Conservation (phyloP, 2,329 filamentous ascomycete genomes). For the Tothia fuscella region DNA sequence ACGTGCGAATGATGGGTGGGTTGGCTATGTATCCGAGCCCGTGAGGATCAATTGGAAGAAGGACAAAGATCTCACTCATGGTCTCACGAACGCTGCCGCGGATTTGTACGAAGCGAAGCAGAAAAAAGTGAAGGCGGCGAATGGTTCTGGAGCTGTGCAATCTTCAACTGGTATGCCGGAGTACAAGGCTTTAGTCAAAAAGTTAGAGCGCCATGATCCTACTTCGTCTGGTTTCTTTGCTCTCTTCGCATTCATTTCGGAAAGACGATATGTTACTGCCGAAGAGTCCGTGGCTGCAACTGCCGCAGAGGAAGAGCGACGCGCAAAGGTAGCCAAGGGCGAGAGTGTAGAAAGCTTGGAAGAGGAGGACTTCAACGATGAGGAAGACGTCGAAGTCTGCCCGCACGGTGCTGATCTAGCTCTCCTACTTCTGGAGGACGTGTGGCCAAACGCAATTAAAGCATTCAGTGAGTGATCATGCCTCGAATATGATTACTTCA, state of each 20-base stretch:
- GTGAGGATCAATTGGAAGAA: slow-evolving; percentile 68
- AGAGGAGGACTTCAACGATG: slow-evolving; percentile 49
- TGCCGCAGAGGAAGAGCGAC: slow-evolving; percentile 42
- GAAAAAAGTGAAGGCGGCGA: slow-evolving; percentile 20
- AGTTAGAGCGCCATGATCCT: slow-evolving; percentile 44
- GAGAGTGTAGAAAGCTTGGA: slow-evolving; percentile 38
- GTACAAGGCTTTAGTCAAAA: slow-evolving; percentile 42
- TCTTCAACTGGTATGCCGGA: slow-evolving; percentile 39
- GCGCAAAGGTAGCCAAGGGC: slow-evolving; percentile 28
- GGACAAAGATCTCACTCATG: slow-evolving; percentile 70
- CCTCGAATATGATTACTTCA: not conserved
- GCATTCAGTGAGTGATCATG: slow-evolving; percentile 61
- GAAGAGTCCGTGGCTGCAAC: slow-evolving; percentile 79
- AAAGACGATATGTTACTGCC: slow-evolving; percentile 55
- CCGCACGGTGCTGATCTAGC: slow-evolving; percentile 77
- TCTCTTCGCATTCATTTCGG: slow-evolving; percentile 64
- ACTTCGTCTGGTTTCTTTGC: slow-evolving; percentile 72
- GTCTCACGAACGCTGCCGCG: slow-evolving; percentile 62
- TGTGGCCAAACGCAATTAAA: slow-evolving; percentile 79
- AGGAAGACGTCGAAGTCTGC: slow-evolving; percentile 70
- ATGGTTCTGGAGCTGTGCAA: no score
- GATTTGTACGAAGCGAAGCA: slow-evolving; percentile 43
- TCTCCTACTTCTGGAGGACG: slow-evolving; percentile 67
- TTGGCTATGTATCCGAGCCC: slow-evolving; percentile 75
- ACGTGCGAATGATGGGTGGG: slow-evolving; percentile 53